Percentiles rank a stretch among this genome's conserved stretches.
Conservation (phyloP, 2,329 filamentous ascomycete species). For the Pestalotiopsis sp. region DNA sequence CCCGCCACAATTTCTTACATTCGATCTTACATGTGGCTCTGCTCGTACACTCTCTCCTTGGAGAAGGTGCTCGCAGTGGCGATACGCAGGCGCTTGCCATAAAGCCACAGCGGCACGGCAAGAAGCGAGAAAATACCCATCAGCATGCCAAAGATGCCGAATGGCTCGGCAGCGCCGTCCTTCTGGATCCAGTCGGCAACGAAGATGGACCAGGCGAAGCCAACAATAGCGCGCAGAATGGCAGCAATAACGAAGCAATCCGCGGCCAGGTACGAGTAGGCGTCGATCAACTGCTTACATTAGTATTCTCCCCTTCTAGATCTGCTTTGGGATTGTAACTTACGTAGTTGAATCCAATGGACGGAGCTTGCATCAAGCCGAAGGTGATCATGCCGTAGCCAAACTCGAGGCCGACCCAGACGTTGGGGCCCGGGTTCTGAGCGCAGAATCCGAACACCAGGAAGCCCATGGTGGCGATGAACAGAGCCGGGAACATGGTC, state of each 20-base stretch:
- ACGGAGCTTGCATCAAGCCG: constrained; percentile 39
- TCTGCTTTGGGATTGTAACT: constrained; percentile 20
- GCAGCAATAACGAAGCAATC: constrained; percentile 59
- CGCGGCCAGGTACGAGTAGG: constrained; percentile 46
- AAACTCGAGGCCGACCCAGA: constrained; percentile 37
- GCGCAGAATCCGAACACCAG: constrained; percentile 41
- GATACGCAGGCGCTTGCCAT: constrained; percentile 39
- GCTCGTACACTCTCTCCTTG: neutral
- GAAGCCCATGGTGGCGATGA: constrained; percentile 33
- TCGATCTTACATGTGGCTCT: neutral
- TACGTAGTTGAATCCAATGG: constrained; percentile 41
- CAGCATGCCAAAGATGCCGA: constrained; percentile 54
- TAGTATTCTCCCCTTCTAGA: neutral
- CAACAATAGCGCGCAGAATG: constrained; percentile 49
- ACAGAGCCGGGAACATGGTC: constrained; percentile 31
- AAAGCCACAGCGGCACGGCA: constrained; percentile 35
- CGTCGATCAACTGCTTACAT: constrained; percentile 46
- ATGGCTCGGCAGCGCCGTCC: constrained; percentile 47
- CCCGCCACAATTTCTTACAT: neutral
- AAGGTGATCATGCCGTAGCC: constrained; percentile 39
- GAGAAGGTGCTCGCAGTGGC: constrained; percentile 26
- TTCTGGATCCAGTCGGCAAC: constrained; percentile 48
- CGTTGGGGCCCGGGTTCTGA: constrained; percentile 28
- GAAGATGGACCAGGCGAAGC: constrained; percentile 59
- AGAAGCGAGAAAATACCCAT: constrained; percentile 50